A percentile compares a stretch with the other conserved stretches of the same genome.
Evolutionary conservation across 2,329 filamentous ascomycete species (phyloP).

Genomic region (Ustilaginoidea virens): DNA sequence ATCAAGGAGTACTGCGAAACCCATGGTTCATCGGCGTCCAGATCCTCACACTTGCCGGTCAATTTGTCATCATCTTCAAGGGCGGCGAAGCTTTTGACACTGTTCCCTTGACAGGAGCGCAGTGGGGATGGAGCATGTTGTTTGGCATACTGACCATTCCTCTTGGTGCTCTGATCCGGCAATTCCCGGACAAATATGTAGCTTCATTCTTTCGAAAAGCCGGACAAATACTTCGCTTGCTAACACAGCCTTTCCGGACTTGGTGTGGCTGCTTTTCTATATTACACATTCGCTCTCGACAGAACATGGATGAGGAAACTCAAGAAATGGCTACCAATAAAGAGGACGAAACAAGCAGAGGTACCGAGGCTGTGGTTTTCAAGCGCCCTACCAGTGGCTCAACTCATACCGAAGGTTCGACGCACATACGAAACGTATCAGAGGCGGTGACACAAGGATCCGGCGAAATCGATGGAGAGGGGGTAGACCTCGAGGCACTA

Average conservation of each 20-base stretch:
- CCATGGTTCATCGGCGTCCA: conserved; percentile 62
- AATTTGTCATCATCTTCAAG: conserved; percentile 57
- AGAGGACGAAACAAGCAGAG: background rate
- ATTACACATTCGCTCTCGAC: conserved; percentile 9
- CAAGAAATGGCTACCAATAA: conserved; percentile 13
- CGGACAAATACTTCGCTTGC: conserved; percentile 7
- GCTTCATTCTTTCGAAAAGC: conserved; percentile 12
- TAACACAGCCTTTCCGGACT: conserved; percentile 10
- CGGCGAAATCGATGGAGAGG: conserved; percentile 5
- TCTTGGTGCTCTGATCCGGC: conserved; percentile 30
- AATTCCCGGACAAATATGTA: conserved; percentile 22
- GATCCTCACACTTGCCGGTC: conserved; percentile 50
- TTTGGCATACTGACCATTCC: conserved; percentile 54
- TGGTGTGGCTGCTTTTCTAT: conserved; percentile 10
- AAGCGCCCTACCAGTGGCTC: conserved; percentile 4
- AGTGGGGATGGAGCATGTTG: conserved; percentile 57
- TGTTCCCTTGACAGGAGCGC: conserved; percentile 39
- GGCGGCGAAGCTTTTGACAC: conserved; percentile 54
- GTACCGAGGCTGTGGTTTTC: background rate
- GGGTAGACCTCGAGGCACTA: conserved; percentile 15
- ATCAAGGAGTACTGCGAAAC: conserved; percentile 60
- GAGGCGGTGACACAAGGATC: background rate
- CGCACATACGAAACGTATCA: background rate
- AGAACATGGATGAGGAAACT: conserved; percentile 7
- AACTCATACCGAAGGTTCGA: conserved; percentile 3